A percentile compares a stretch with the other conserved stretches of the same genome.
Conservation (phyloP, 1,284 basidiomycete species). For the Pyrrhoderma noxium region DNA sequence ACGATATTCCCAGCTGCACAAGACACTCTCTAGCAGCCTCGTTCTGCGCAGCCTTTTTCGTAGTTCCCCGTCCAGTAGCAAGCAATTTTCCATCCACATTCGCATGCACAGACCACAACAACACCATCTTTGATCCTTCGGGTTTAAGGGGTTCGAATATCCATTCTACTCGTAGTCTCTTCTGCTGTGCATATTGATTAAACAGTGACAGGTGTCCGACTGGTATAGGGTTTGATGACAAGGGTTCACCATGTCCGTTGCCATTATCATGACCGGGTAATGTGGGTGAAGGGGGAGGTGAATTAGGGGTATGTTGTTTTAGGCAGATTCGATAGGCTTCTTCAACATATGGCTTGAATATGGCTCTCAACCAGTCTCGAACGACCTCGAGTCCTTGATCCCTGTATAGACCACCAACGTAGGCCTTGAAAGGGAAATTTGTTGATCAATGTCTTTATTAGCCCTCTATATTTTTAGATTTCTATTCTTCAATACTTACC, state of each 20-base stretch:
- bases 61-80: slow-evolving; percentile 56
- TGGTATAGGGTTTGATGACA: neutral
- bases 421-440: slow-evolving; percentile 43
- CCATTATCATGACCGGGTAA: neutral
- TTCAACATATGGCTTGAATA: slow-evolving; percentile 54
- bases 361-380: slow-evolving; percentile 47
- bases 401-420: slow-evolving; percentile 62
- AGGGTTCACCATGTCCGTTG: neutral
- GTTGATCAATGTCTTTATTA: neutral
- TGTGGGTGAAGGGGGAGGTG: slow-evolving; percentile 11
- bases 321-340: slow-evolving; percentile 58
- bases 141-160: slow-evolving; percentile 42
- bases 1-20: slow-evolving; percentile 38
- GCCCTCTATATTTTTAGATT: neutral
- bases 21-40: slow-evolving; percentile 59
- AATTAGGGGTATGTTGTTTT: slow-evolving; percentile 42
- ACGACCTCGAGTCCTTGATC: slow-evolving; percentile 56
- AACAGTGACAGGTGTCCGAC: slow-evolving; percentile 64
- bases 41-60: slow-evolving; percentile 70
- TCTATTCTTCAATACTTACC: slow-evolving; percentile 31
- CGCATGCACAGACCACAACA: slow-evolving; percentile 63
- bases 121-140: slow-evolving; percentile 41
- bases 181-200: slow-evolving; percentile 64
- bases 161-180: slow-evolving; percentile 57
- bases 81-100: slow-evolving; percentile 49